Evolutionary conservation across 2,329 filamentous ascomycete genomes (phyloP).

Genomic region (Colletotrichum echinochloae): DNA sequence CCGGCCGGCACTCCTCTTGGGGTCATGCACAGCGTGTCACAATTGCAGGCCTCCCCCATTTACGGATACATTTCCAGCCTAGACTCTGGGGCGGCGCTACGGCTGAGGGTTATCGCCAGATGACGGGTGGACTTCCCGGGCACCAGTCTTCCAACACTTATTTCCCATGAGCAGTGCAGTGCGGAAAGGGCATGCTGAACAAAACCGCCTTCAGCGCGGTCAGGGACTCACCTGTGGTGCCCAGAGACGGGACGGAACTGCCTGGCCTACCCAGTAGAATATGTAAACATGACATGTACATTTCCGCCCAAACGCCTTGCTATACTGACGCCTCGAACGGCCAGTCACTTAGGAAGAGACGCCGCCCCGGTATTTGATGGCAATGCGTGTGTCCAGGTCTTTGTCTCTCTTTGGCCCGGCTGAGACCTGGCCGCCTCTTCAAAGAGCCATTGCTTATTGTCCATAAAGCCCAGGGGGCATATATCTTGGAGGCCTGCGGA

Average conservation of each 20-base stretch:
- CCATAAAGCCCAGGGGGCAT: neutral
- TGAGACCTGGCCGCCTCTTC: neutral
- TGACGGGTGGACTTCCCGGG: neutral
- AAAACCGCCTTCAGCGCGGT: neutral
- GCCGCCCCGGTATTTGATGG: neutral
- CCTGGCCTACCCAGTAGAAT: neutral
- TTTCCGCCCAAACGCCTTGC: neutral
- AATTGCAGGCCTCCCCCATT: neutral
- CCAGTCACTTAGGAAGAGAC: neutral
- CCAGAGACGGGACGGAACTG: neutral
- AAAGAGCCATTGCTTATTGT: neutral
- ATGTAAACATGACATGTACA: neutral
- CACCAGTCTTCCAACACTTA: neutral
- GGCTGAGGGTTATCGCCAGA: neutral
- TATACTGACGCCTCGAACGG: neutral
- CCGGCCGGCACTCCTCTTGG: neutral
- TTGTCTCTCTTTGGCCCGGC: neutral
- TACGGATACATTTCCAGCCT: neutral
- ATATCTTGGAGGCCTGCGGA: slow-evolving; percentile 12
- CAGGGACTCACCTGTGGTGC: neutral
- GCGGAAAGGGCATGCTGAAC: neutral
- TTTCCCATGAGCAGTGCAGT: neutral
- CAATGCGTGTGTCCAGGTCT: neutral
- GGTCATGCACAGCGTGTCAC: slow-evolving; percentile 3
- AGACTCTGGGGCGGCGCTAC: neutral